Evolutionary conservation across 306 rosid genomes (phyloP), one percentile per base, ranked within the genome.

Genomic region (Pyrus pyrifolia): DNA sequence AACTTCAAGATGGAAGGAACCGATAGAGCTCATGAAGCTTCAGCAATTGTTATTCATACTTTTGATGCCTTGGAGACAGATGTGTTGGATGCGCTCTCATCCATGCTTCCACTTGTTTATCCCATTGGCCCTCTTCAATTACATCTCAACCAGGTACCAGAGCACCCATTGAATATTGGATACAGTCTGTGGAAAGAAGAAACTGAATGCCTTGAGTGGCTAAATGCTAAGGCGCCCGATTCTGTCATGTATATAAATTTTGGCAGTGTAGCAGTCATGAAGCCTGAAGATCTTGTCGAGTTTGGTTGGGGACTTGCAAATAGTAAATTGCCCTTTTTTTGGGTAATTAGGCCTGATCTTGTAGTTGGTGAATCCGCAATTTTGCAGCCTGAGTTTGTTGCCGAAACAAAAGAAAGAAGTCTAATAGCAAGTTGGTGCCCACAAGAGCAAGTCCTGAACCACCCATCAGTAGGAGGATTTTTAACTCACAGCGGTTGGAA

Each of bases 121-220:
- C 0, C 76, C 1, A 8, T 72, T n/a, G 76, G 76, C 17, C 76
- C 67, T 57, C 35, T 57, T 27, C 67, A 72, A 14, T 22, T 57
- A 15, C 76, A 33, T 15, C 33, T 57, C n/a, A 35, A 35, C 11
- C 5, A 57, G 1, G 5, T 57, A 31, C 75, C 49, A 21, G 21
- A 71, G 31, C 3, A 31, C 4, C 8, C 65, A 7, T 31, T 53
- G 49, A n/a, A 21, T 8, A 22, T 8, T 13, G 53, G 76, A 4
- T 72, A 72, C 52, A 72, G 53, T 22, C 35, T 57, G n/a, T 71
- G 75, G 49, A 71, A 53, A 52, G 75, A 71, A 71, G 49, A 71
- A 71, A 31, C 30, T 21, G 64, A 71, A 22, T 71, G 62, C 46
- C 21, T 71, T 3, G 11, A 52, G 21, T 40, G 71, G 71, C 52